Percentiles rank a stretch among this genome's conserved stretches.
These are phyloP conservation scores for Ustilago lituana DNA, from an alignment of 1,284 basidiomycete genomes.

Conservation along the genomic window DNA sequence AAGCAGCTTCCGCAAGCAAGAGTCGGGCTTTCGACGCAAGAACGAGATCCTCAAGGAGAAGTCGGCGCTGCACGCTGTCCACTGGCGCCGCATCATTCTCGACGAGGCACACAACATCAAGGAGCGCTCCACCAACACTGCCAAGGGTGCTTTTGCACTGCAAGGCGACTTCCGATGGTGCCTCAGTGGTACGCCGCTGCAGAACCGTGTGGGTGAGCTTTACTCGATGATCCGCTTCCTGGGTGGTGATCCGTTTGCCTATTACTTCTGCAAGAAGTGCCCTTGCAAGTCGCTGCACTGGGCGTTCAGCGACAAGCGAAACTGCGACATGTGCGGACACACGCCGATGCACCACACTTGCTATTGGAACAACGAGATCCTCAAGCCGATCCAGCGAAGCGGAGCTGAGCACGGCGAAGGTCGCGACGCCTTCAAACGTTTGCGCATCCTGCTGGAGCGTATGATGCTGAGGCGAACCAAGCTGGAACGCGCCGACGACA, in stretches of 20 bases:
- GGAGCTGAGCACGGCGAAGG: slow-evolving; percentile 62
- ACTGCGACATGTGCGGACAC: slow-evolving; percentile 91
- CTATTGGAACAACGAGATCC: slow-evolving; percentile 68
- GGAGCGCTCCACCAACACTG: slow-evolving; percentile 92
- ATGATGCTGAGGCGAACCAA: slow-evolving; percentile 87
- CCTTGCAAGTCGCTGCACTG: slow-evolving; percentile 90
- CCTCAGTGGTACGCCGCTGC: slow-evolving; percentile 89
- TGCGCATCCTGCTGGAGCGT: slow-evolving; percentile 79
- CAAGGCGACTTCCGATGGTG: slow-evolving; percentile 89
- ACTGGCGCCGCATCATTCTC: slow-evolving; percentile 84
- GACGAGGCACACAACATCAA: slow-evolving; percentile 95
- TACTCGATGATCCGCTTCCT: slow-evolving; percentile 82
- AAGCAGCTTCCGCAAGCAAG: slow-evolving; percentile 90
- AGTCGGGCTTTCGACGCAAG: slow-evolving; percentile 88
- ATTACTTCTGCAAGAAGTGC: slow-evolving; percentile 76
- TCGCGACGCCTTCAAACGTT: slow-evolving; percentile 57
- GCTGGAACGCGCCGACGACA: slow-evolving; percentile 94
- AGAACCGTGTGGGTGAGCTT: slow-evolving; percentile 89
- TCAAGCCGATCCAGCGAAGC: slow-evolving; percentile 64
- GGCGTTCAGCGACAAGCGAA: slow-evolving; percentile 82
- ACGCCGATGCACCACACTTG: slow-evolving; percentile 90
- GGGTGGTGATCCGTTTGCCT: slow-evolving; percentile 53
- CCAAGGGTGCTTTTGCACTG: slow-evolving; percentile 92
- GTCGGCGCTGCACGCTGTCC: slow-evolving; percentile 83
- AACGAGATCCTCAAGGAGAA: slow-evolving; percentile 86